These are phyloP conservation scores for Tetrapyrgos nigripes DNA, from an alignment of 1,284 basidiomycete species.

Conservation along the genomic window DNA sequence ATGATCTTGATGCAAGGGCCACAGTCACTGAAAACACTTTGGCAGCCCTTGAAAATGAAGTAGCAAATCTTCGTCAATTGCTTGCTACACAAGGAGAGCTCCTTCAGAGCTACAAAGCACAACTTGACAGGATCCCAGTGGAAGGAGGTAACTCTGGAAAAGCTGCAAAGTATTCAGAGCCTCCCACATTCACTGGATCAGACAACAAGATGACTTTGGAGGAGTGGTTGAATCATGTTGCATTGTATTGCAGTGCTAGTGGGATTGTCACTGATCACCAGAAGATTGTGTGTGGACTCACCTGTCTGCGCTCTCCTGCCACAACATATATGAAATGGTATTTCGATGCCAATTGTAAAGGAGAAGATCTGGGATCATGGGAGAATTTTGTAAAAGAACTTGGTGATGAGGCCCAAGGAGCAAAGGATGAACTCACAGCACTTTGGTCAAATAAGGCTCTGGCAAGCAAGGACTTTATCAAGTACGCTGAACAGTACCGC, in stretches of 20 bases:
- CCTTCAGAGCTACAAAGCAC: too few relatives aligned
- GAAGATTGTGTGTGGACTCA: slow-evolving; percentile 3
- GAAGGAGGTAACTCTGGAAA: too few relatives aligned
- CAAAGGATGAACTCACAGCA: neutral
- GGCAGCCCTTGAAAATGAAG: too few relatives aligned
- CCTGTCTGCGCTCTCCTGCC: neutral
- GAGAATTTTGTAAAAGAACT: slow-evolving; percentile 1
- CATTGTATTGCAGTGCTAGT: neutral
- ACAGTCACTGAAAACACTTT: too few relatives aligned
- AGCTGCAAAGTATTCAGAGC: neutral
- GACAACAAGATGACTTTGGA: slow-evolving; percentile 1
- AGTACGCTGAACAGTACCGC: slow-evolving; percentile 9
- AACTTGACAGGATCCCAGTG: too few relatives aligned
- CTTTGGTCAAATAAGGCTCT: neutral
- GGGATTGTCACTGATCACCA: slow-evolving; percentile 3
- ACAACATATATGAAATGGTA: neutral
- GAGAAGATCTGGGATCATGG: neutral
- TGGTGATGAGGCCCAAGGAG: neutral
- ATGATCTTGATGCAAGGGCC: too few relatives aligned
- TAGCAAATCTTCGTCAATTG: too few relatives aligned
- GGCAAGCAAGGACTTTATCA: slow-evolving; percentile 5
- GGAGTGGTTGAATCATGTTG: slow-evolving; percentile 4
- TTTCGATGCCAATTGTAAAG: neutral
- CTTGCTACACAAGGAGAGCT: too few relatives aligned
- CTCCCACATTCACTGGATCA: neutral